phyloP scores from a whole-genome alignment of 2,329 filamentous ascomycete genomes.

The Furcasterigmium furcatum region DNA sequence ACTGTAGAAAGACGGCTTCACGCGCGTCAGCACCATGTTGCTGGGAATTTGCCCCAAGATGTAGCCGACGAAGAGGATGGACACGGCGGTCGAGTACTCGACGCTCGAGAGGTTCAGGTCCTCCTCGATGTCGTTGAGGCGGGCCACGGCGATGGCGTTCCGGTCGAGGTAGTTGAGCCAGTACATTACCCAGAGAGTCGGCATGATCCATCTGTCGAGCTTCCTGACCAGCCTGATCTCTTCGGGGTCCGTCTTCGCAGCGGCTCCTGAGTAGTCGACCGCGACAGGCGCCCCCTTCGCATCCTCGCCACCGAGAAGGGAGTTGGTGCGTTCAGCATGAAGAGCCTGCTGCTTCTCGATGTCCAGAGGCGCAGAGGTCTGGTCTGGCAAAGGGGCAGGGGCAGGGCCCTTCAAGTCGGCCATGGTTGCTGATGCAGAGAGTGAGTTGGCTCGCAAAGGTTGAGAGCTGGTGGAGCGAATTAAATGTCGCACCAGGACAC shows the following conservation, averaged over 20 bases:
- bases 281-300: conserved; percentile 1
- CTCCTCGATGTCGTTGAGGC: conserved; percentile 22
- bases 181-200: conserved; percentile 31
- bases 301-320: conserved; percentile 1
- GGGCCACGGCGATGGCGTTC: conserved; percentile 17
- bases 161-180: conserved; percentile 19
- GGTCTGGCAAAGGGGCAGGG: not conserved
- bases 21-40: conserved; percentile 34
- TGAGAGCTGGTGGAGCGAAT: not conserved
- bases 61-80: conserved; percentile 30
- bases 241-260: conserved; percentile 32
- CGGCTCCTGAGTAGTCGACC: conserved; percentile 32
- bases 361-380: not conserved
- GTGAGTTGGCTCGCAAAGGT: not conserved
- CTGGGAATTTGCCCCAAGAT: conserved; percentile 29
- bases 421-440: conserved; percentile 2
- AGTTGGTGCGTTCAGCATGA: conserved; percentile 7
- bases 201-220: conserved; percentile 34
- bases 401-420: not conserved
- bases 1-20: conserved; percentile 50
- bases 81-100: conserved; percentile 32
- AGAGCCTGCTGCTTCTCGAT: conserved; percentile 9
- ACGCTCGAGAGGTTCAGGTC: conserved; percentile 15
- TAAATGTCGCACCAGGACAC: no score
- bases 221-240: conserved; percentile 35